Evolutionary conservation across 306 rosid genomes (phyloP).

Genomic region (Alnus glutinosa): DNA sequence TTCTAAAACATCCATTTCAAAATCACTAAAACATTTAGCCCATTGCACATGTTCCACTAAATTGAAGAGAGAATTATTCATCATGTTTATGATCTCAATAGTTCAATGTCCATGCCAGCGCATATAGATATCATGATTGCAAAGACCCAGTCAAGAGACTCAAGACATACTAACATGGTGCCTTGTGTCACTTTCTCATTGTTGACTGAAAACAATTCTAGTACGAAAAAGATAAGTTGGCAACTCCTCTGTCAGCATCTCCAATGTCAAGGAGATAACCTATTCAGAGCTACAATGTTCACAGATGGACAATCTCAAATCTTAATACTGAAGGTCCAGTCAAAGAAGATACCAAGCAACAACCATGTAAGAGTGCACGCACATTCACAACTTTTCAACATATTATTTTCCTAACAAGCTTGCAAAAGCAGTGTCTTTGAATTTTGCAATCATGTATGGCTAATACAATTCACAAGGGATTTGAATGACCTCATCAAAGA

Average conservation of each 20-base stretch:
- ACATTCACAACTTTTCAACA: background rate
- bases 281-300: constrained; percentile 1
- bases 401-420: background rate
- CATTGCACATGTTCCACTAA: constrained; percentile 6
- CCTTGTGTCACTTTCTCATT: background rate
- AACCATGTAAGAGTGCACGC: background rate
- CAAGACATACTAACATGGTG: background rate
- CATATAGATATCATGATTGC: background rate
- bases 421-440: background rate
- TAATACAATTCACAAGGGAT: background rate
- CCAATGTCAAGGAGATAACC: background rate
- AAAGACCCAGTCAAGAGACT: background rate
- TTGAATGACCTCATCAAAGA: background rate
- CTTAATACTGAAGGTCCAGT: background rate
- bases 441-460: background rate
- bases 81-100: background rate
- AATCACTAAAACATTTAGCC: background rate
- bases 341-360: background rate
- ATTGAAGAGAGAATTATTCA: background rate
- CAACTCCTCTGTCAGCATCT: background rate
- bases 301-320: background rate
- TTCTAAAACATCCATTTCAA: background rate
- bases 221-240: background rate
- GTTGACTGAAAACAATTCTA: background rate
- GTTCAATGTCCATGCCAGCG: background rate